These are phyloP conservation scores for Epichloe uncinata DNA, from an alignment of 2,329 filamentous ascomycete species.

Conservation along the genomic window DNA sequence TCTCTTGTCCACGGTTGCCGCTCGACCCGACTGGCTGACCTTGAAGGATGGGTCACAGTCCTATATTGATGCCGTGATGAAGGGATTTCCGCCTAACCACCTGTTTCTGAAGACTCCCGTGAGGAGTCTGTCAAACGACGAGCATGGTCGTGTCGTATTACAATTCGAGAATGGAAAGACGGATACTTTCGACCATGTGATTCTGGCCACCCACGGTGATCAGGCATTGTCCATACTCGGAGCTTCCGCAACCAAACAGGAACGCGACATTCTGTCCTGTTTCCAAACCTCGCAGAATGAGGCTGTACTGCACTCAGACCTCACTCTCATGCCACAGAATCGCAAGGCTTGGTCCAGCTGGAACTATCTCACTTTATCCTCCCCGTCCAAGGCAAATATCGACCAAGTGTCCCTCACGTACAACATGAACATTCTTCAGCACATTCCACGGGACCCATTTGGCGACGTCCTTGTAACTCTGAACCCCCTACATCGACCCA, in stretches of 20 bases:
- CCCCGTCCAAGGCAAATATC: slow-evolving; percentile 35
- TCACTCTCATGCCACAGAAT: slow-evolving; percentile 54
- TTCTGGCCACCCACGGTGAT: slow-evolving; percentile 69
- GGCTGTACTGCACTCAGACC: slow-evolving; percentile 67
- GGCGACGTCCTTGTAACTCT: slow-evolving; percentile 68
- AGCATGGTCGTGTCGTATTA: slow-evolving; percentile 43
- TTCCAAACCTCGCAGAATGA: slow-evolving; percentile 63
- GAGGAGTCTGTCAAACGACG: slow-evolving; percentile 38
- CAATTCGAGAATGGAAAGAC: slow-evolving; percentile 40
- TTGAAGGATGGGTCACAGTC: slow-evolving; percentile 53
- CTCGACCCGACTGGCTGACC: slow-evolving; percentile 59
- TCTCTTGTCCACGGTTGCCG: slow-evolving; percentile 50
- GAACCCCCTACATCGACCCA: slow-evolving; percentile 59
- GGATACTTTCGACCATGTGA: slow-evolving; percentile 61
- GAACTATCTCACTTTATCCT: slow-evolving; percentile 64
- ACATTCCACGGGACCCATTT: slow-evolving; percentile 51
- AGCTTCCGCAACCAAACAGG: slow-evolving; percentile 45
- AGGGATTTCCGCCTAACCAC: slow-evolving; percentile 51
- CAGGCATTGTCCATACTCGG: slow-evolving; percentile 54
- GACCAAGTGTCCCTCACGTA: slow-evolving; percentile 64
- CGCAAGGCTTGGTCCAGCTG: slow-evolving; percentile 60
- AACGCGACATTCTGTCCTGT: slow-evolving; percentile 52
- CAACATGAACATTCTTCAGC: slow-evolving; percentile 76
- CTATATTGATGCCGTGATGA: slow-evolving; percentile 64
- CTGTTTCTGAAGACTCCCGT: slow-evolving; percentile 55